Evolutionary conservation across 2,329 filamentous ascomycete genomes (phyloP).

Genomic region (Dryadomyces quercus-mongolicae): DNA sequence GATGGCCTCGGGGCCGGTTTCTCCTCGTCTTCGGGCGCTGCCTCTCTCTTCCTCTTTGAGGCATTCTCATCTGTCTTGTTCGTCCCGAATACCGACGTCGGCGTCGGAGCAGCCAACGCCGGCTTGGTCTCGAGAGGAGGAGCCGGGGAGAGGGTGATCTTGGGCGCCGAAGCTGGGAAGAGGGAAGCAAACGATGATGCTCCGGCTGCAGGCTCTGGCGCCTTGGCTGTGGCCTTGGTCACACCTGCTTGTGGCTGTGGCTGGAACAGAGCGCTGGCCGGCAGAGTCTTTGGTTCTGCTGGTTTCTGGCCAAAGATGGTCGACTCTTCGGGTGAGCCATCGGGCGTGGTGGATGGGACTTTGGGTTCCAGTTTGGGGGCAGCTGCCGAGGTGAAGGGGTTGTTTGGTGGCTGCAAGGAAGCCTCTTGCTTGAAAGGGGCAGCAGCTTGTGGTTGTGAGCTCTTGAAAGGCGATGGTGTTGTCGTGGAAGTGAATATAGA

Average conservation of each 20-base stretch:
- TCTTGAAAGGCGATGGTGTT: too few relatives aligned
- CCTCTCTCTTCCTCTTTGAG: not conserved
- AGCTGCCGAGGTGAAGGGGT: not conserved
- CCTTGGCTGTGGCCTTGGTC: not conserved
- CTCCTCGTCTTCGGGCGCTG: too few relatives aligned
- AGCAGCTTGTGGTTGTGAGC: too few relatives aligned
- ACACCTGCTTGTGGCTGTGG: not conserved
- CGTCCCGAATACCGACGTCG: not conserved
- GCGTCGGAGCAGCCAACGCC: not conserved
- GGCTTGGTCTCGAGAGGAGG: not conserved
- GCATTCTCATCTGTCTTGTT: not conserved
- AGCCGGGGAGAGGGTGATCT: not conserved
- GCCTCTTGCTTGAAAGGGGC: too few relatives aligned
- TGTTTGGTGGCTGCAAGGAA: not conserved
- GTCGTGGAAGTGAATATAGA: too few relatives aligned
- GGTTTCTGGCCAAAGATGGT: not conserved
- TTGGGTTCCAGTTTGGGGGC: not conserved
- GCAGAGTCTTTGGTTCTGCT: not conserved
- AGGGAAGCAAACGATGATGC: constrained; percentile 1
- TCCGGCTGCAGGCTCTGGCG: not conserved
- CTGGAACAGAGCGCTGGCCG: not conserved
- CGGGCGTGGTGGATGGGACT: not conserved
- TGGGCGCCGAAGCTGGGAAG: not conserved
- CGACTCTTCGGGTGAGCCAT: not conserved
- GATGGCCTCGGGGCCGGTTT: not conserved